Evolutionary conservation across 345 rosid genomes (phyloP), one percentile per base, ranked within the genome.

Genomic region (Pugionium cornutum): DNA sequence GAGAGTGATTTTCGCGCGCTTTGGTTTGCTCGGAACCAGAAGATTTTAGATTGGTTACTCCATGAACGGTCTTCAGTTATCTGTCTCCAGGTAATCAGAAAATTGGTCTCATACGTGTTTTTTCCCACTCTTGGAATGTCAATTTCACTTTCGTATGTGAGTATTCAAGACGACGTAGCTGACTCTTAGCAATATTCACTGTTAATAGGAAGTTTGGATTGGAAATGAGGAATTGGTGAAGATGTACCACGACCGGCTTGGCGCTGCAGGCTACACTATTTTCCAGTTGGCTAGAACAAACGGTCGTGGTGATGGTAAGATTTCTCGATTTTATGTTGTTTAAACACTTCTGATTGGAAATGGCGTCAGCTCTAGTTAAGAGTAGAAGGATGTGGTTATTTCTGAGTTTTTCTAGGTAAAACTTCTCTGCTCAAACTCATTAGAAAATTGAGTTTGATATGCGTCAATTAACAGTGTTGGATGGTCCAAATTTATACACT

Each of bases 121-220:
- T 2, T 41, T 9, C 11, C 11, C 27, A 26, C 1, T 32, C 9
- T 49, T 36, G 1, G 18, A 36, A 32, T 10, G 29, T 50, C 51
- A 4, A 11, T 3, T 18, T 64, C 65, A 36, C 31, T 44, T 36
- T 52, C 50, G 47, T 42, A 5, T 62, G 67, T 44, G 18, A 18
- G 18, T 18, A 18, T 18, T 18, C 18, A 18, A 18, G 18, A 18
- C 18, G 18, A 18, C 18, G 18, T 18, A 18, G 18, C 18, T 18
- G 18, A 18, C 18, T 31, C 2, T 30, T 25, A 30, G 11, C 32
- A 30, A 39, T 18, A 32, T 25, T 18, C 33, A 43, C 8, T 76
- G 39, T 62, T 61, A 0, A 26, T 46, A 89, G 92, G 96, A 89
- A 78, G 82, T 89, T 70, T 89, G 92, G 96, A 81, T 86, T 57